Evolutionary conservation across 805 yeast genomes (phyloP), one percentile per base, ranked within the genome.

Genomic region (Yarrowia alimentaria): DNA sequence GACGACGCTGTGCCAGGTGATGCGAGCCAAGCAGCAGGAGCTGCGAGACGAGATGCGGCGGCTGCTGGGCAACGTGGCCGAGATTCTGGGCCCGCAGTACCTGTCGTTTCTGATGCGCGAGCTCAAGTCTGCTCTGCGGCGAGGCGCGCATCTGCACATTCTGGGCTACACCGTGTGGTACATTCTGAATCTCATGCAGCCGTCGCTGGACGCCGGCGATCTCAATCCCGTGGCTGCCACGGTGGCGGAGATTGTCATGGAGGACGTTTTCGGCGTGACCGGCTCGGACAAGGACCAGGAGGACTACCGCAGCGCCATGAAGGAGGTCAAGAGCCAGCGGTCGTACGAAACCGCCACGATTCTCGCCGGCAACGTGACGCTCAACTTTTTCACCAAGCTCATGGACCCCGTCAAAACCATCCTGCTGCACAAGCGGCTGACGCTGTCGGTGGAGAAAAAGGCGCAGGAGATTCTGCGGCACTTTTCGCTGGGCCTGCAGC

Each of bases 201-300:
- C n/a, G n/a, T n/a, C 69, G 5, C 56, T 61, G 10, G 54, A 57
- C 4, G 84, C 78, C 56, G 94, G 95, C 6, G 95, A 86, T 54
- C 68, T 91, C 33, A 93, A 89, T 64, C 73, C 79, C 9, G 64
- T 72, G 43, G 77, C 83, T 4, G 68, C 69, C 2, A 58, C 83
- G 51, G 68, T 90, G 10, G 81, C 83, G 57, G 80, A 78, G 17
- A 71, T 88, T 12, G 73, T 90, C 17, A 91, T 91, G 96, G 95
- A 89, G 61, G 96, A 91, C 61, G 76, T 81, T 4, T 90, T 93
- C 65, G 99, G 99, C 18, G 77, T 83, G 8, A 85, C 95, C 3
- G 95, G 96, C 26, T 84, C 83, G 61, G 98, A 93, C 61, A 91
- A 93, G 63, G 98, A 93, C 57, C 90, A 93, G 5, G 97, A 89